These are phyloP conservation scores for Cladophialophora bantiana DNA, from an alignment of 2,329 filamentous ascomycete genomes.

Conservation along the genomic window DNA sequence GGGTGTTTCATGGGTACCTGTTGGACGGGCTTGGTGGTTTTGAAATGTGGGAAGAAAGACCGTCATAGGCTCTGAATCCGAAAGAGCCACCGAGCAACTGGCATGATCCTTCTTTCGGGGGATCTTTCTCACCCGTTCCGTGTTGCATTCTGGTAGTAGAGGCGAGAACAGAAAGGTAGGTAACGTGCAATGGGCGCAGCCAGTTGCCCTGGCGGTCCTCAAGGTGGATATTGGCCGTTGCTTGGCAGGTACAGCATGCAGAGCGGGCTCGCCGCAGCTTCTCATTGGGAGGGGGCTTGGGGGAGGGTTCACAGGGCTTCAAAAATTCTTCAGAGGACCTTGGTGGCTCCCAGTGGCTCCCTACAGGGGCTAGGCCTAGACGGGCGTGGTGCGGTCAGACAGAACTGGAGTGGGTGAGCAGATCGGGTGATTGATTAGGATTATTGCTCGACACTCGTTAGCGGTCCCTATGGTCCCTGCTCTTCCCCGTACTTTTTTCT, in stretches of 20 bases:
- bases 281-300: conserved; percentile 1
- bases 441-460: conserved; percentile 4
- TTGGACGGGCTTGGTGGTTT: conserved; percentile 23
- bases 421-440: conserved; percentile 1
- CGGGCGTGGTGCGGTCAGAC: neutral
- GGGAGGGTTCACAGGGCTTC: neutral
- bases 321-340: conserved; percentile 4
- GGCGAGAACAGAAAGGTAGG: neutral
- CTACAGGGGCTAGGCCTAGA: conserved; percentile 2
- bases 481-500: conserved; percentile 25
- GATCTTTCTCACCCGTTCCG: neutral
- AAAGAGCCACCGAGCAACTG: conserved; percentile 12
- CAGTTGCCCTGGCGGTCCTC: neutral
- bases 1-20: conserved; percentile 26
- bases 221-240: neutral
- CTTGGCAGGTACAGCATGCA: conserved; percentile 10
- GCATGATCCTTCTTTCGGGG: conserved; percentile 16
- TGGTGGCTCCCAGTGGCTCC: conserved; percentile 4
- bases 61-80: conserved; percentile 7
- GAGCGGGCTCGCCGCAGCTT: neutral
- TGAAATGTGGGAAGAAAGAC: conserved; percentile 8
- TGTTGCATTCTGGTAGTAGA: conserved; percentile 19
- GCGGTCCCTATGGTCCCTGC: neutral
- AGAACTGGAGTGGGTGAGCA: conserved; percentile 2
- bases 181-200: conserved; percentile 6